phyloP scores from a whole-genome alignment of 139 green algal genomes.

The Ulvella scutata region DNA sequence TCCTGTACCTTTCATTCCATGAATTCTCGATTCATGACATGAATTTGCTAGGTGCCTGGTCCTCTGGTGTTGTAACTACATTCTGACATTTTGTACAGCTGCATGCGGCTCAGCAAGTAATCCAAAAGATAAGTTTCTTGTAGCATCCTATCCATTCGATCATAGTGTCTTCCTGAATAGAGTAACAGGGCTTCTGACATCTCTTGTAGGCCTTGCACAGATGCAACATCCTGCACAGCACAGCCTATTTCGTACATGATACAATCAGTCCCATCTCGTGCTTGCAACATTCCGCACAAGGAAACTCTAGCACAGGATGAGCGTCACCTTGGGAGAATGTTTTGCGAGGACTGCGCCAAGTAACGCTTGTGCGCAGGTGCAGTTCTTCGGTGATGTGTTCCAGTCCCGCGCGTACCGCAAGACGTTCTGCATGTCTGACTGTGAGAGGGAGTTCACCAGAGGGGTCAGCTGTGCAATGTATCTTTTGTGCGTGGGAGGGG shows the following conservation, averaged over 20 bases:
- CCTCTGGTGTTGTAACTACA: too few species aligned
- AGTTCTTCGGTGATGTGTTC: slow-evolving; percentile 82
- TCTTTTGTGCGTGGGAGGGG: not conserved
- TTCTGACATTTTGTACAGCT: not conserved
- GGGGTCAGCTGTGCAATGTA: not conserved
- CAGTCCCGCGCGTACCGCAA: slow-evolving; percentile 55
- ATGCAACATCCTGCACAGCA: not conserved
- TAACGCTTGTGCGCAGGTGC: slow-evolving; percentile 59
- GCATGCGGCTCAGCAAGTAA: not conserved
- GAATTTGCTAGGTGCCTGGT: too few species aligned
- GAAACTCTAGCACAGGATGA: too few species aligned
- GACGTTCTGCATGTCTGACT: not conserved
- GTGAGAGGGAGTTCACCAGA: not conserved
- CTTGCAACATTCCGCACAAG: too few species aligned
- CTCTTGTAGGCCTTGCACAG: not conserved
- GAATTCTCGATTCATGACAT: too few species aligned
- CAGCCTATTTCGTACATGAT: not conserved
- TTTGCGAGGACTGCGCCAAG: slow-evolving; percentile 50
- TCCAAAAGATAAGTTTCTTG: not conserved
- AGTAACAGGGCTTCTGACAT: not conserved
- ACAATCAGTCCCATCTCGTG: not conserved
- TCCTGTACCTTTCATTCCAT: too few species aligned
- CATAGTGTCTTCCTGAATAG: not conserved
- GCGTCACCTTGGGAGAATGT: not conserved
- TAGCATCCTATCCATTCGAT: not conserved